Base-by-base conservation (phyloP, 148 eudicot genomes). In the Chenopodium album region DNA sequence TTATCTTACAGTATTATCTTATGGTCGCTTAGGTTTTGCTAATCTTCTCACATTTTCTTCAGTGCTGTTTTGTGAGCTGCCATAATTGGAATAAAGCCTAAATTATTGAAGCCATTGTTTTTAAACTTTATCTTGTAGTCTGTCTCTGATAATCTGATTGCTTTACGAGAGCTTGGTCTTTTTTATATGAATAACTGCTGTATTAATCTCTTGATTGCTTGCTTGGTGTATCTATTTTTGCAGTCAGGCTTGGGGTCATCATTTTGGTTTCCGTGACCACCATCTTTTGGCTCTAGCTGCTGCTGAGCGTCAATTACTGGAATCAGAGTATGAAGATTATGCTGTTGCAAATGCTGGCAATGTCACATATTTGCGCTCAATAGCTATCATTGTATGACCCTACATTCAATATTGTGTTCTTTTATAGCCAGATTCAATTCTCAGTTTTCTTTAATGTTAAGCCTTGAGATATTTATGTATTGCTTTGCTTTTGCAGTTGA, bases 221-320 rank as follows among this genome's bases (percentile, higher is more conserved):
- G 77, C 13, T 74, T 26, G 76, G 19, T 31, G 3, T 72, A 16
- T 52, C 9, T 76, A 16, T 79, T 74, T 79, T 71, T 54, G 77
- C 86, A 93, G 97, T 76, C 97, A 91, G 86, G 86, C 93, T 41
- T 93, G 91, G 94, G 92, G 90, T 54, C 88, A 87, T 41, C 91
- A 89, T 78, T 88, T 91, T 23, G 85, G 87, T 54, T 73, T 90
- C 71, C 88, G 81, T 32, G 93, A 92, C 80, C 88, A 87, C 83
- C 88, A 86, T 48, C 87, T 91, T 32, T 86, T 91, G 85, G 91
- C 92, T 81, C 82, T 90, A 83, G 87, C 93, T 73, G 90, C 88
- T 73, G 92, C 91, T 31, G 93, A 91, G 83, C 91, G 85, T 76
- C 89, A 82, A 77, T 86, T 93, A 28, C 84, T 90, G 87, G 89